Conservation (phyloP, 75 land plant genomes). For the Isoetes taiwanensis region DNA sequence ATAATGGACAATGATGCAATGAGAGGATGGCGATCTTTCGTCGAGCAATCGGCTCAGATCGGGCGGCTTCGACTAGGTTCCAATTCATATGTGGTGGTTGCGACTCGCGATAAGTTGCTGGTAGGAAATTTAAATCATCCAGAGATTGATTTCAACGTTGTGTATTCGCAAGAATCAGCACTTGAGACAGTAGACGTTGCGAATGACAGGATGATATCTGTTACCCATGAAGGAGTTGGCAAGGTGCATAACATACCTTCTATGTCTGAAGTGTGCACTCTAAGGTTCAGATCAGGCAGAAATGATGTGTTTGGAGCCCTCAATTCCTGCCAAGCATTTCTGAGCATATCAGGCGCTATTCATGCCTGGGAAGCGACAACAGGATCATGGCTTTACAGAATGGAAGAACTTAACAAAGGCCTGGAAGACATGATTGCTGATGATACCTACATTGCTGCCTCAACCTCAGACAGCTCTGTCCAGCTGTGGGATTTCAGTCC, state of each 20-base stretch:
- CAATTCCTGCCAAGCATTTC: background rate
- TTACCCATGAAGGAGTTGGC: no score
- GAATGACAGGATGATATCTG: no score
- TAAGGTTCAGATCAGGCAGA: no score
- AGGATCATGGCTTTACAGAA: background rate
- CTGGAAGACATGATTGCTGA: background rate
- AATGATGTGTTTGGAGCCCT: background rate
- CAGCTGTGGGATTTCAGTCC: slow-evolving; percentile 8
- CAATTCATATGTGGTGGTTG: background rate
- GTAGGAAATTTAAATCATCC: background rate
- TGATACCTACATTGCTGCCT: background rate
- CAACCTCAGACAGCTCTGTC: background rate
- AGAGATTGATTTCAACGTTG: background rate
- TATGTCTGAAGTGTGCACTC: background rate
- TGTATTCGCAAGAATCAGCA: no score
- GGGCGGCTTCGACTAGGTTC: background rate
- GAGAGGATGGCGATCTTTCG: background rate
- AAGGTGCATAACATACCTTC: background rate
- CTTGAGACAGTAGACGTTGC: no score
- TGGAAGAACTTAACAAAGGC: background rate
- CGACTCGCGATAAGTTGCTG: background rate
- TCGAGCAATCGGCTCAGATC: slow-evolving; percentile 1
- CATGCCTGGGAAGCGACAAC: background rate
- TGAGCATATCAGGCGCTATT: background rate
- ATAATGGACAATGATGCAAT: background rate